Percentiles rank a stretch among this genome's conserved stretches.
Conservation (phyloP, 176 grass and related monocot genomes). For the Triticum dicoccoides region DNA sequence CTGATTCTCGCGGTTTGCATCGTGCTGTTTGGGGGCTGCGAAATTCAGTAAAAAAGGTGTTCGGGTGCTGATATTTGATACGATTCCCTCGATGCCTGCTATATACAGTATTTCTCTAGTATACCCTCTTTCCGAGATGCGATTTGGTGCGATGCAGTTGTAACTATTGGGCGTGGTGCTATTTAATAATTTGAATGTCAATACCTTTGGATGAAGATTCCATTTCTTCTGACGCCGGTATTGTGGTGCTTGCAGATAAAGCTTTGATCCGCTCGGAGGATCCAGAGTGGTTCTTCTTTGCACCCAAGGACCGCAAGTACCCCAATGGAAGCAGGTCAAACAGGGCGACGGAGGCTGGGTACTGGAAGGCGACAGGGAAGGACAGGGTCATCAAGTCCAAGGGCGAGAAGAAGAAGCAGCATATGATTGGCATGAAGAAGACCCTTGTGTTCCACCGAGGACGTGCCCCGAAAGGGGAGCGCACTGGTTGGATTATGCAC, state of each 20-base stretch:
- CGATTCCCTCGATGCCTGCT: conserved; percentile 36
- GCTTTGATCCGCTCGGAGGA: conserved; percentile 74
- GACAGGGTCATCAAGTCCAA: conserved; percentile 84
- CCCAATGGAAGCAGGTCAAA: conserved; percentile 80
- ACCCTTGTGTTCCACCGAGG: conserved; percentile 89
- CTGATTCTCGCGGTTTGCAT: background rate
- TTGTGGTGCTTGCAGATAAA: conserved; percentile 61
- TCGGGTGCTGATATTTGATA: conserved; percentile 16
- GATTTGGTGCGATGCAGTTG: conserved; percentile 27
- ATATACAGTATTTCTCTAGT: conserved; percentile 1
- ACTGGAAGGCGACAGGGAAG: conserved; percentile 95
- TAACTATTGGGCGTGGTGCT: background rate
- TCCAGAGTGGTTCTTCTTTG: conserved; percentile 95
- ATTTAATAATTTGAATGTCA: conserved; percentile 9
- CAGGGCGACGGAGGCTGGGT: conserved; percentile 75
- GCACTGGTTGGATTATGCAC: conserved; percentile 91
- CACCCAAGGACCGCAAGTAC: conserved; percentile 93
- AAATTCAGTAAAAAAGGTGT: background rate
- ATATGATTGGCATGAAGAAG: conserved; percentile 88
- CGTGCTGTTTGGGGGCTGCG: background rate
- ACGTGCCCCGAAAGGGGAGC: conserved; percentile 69
- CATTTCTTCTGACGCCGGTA: background rate
- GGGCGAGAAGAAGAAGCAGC: conserved; percentile 49
- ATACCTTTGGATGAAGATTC: background rate
- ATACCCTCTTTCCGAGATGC: conserved; percentile 30